phyloP scores from a whole-genome alignment of 192 early-diverging fungal species.

The Backusella parvicylindrica region DNA sequence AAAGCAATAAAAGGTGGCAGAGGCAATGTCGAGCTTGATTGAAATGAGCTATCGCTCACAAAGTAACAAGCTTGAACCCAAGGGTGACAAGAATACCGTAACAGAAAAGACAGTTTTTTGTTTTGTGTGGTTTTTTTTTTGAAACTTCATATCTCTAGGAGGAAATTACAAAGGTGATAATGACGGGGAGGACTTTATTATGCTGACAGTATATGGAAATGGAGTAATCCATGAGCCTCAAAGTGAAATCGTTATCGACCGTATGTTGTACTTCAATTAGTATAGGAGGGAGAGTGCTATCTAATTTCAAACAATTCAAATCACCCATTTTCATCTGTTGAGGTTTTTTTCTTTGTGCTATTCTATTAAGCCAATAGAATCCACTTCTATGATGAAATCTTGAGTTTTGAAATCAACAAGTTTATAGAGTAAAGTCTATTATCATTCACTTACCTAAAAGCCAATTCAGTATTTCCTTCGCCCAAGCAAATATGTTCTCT shows the following conservation, averaged over 20 bases:
- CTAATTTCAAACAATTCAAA: too few relatives aligned
- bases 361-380: too few relatives aligned
- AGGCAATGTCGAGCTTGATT: background rate
- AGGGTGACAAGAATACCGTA: slow-evolving; percentile 69
- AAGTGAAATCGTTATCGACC: slow-evolving; percentile 1
- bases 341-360: too few relatives aligned
- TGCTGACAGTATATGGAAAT: background rate
- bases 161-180: slow-evolving; percentile 2
- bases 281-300: background rate
- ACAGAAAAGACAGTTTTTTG: slow-evolving; percentile 44
- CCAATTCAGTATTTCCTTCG: too few relatives aligned
- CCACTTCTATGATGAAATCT: too few relatives aligned
- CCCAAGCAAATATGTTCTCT: too few relatives aligned
- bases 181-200: background rate
- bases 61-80: slow-evolving; percentile 28
- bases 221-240: slow-evolving; percentile 3
- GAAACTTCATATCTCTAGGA: slow-evolving; percentile 7
- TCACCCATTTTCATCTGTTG: background rate
- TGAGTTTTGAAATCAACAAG: too few relatives aligned
- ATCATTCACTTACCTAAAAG: too few relatives aligned
- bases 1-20: slow-evolving; percentile 9
- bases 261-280: slow-evolving; percentile 7
- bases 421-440: too few relatives aligned
- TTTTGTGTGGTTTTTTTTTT: slow-evolving; percentile 6
- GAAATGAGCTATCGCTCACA: background rate